These are phyloP conservation scores for Centella asiatica DNA, from an alignment of 129 eudicot genomes.

Conservation along the genomic window DNA sequence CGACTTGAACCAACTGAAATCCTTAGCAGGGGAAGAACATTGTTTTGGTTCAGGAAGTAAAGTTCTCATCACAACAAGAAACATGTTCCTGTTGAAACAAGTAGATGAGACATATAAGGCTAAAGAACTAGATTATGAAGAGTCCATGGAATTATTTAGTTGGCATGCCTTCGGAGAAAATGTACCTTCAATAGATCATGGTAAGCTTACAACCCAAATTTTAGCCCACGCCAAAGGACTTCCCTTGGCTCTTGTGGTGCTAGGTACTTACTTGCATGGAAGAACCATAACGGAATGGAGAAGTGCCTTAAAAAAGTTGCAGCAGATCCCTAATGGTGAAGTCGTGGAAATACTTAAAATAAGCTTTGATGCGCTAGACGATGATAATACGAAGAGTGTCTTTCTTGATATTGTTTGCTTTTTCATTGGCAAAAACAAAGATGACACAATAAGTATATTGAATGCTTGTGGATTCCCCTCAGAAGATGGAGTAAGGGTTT, in stretches of 20 bases:
- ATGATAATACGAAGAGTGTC: neutral
- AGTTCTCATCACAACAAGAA: constrained; percentile 18
- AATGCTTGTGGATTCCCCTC: constrained; percentile 16
- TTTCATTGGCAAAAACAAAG: constrained; percentile 18
- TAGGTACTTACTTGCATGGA: constrained; percentile 10
- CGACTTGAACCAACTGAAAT: neutral
- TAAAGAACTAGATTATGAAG: neutral
- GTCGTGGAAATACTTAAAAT: constrained; percentile 8
- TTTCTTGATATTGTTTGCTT: constrained; percentile 26
- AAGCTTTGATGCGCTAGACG: constrained; percentile 15
- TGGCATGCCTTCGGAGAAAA: constrained; percentile 15
- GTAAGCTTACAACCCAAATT: neutral
- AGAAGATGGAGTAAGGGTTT: constrained; percentile 14
- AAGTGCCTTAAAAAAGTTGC: constrained; percentile 7
- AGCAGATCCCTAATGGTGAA: constrained; percentile 2
- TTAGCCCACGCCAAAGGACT: constrained; percentile 6
- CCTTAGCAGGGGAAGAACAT: constrained; percentile 5
- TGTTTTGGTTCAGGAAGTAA: constrained; percentile 13
- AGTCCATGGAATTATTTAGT: constrained; percentile 23
- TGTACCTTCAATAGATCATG: neutral
- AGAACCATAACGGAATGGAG: constrained; percentile 3
- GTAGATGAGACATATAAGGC: constrained; percentile 13
- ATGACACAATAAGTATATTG: constrained; percentile 7
- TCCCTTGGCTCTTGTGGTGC: constrained; percentile 22
- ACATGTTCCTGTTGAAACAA: constrained; percentile 13